Base-by-base conservation (phyloP, 2,329 filamentous ascomycete genomes). In the Huntiella abstrusa region DNA sequence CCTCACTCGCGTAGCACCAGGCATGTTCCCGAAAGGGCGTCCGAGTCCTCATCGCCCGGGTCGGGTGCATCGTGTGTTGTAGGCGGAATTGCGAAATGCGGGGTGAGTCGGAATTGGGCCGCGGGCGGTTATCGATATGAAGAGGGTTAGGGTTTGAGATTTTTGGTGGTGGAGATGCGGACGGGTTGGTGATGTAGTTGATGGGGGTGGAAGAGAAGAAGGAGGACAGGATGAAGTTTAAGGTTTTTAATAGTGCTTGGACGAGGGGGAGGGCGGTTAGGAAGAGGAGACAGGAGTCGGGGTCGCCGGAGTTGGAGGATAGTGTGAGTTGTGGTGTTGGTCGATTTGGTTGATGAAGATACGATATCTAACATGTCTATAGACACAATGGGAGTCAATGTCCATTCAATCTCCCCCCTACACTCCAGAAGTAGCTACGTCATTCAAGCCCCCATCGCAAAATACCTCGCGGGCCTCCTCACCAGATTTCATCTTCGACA, bases 401-500 rank as follows among this genome's bases (percentile, higher is more conserved):
- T 28, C 22, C 7, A 28, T 28, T 28, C 7, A 7, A 28, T 28
- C 22, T 3, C 22, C 22, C 7, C 22, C 22, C 22, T 10, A 28
- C 22, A 28, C 3, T 2, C 22, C 8, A 28, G 22, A 28, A 28
- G 7, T 28, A 11, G 34, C 22, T 17, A 15, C 15, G n/a, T 17
- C 16, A 34, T 41, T 17, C 2, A n/a, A n/a, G 5, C 32, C 10
- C 11, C 4, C 16, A 28, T 41, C 44, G 3, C 19, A n/a, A 8
- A 16, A 3, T 4, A 3, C 16, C 6, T 41, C 44, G 12, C 16
- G 12, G 4, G 32, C 15, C 13, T 13, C 38, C 7, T 47, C 37
- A 4, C 45, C 46, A 2, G 41, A 33, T 3, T 41, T 48, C n/a
- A 17, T 40, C n/a, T 39, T 48, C 19, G 46, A 48, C 15, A 48